A percentile compares a stretch with the other conserved stretches of the same genome.
phyloP scores from a whole-genome alignment of 768 basidiomycete species.

The Hortiboletus flavorubellus region DNA sequence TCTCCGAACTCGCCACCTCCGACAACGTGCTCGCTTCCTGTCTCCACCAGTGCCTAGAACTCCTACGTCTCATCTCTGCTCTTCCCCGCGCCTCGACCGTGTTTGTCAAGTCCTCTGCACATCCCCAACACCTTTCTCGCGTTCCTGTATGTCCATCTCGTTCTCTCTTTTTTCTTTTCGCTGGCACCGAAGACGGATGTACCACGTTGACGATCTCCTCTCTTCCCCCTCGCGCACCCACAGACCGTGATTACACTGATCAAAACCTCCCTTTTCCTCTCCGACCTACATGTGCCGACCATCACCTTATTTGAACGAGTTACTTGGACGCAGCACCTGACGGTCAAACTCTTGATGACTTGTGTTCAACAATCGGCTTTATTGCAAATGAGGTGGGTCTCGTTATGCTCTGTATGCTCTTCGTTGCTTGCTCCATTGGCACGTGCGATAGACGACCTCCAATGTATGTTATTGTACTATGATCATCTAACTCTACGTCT shows the following conservation, averaged over 20 bases:
- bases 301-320: conserved; percentile 25
- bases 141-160: conserved; percentile 22
- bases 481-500: background rate
- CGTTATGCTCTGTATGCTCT: too few relatives aligned
- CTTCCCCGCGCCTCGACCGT: conserved; percentile 30
- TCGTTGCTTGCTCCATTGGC: too few relatives aligned
- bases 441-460: too few relatives aligned
- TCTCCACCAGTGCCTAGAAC: conserved; percentile 33
- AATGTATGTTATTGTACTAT: too few relatives aligned
- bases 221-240: too few relatives aligned
- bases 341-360: conserved; percentile 22
- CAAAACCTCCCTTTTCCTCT: conserved; percentile 7
- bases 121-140: conserved; percentile 25
- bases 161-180: too few relatives aligned
- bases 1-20: conserved; percentile 31
- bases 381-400: conserved; percentile 13
- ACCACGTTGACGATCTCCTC: too few relatives aligned
- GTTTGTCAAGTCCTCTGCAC: conserved; percentile 19
- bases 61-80: conserved; percentile 29
- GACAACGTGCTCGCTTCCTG: conserved; percentile 33
- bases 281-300: background rate
- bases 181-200: too few relatives aligned
- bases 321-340: conserved; percentile 30
- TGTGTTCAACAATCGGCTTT: conserved; percentile 18
- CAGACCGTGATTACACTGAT: conserved; percentile 28